Conservation (phyloP, 352 stramenopile species). For the Phytopythium ostracodes region DNA sequence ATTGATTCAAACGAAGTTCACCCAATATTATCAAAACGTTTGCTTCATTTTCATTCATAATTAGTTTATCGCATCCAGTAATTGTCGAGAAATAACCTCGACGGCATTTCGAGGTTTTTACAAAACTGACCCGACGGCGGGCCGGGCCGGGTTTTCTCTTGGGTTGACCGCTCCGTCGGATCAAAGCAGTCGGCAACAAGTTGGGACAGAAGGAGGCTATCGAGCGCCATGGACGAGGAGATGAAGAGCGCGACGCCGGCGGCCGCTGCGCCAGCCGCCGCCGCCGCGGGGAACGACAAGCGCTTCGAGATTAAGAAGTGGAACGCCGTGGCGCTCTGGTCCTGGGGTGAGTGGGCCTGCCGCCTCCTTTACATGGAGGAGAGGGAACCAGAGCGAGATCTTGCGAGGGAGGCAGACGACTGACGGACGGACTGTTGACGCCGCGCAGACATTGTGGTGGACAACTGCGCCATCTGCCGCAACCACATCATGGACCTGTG, state of each 20-base stretch:
- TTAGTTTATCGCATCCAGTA: too few species aligned
- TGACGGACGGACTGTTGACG: neutral
- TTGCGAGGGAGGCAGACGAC: neutral
- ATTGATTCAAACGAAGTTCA: too few species aligned
- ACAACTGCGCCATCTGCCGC: slow-evolving; percentile 97
- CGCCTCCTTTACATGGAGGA: too few species aligned
- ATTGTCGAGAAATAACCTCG: too few species aligned
- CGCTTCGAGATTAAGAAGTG: slow-evolving; percentile 99
- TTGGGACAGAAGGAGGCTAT: neutral
- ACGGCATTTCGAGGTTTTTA: neutral
- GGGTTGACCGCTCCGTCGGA: neutral
- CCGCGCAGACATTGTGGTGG: slow-evolving; percentile 75
- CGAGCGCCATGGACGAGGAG: slow-evolving; percentile 62
- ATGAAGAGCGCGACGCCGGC: slow-evolving; percentile 43
- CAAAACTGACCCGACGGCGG: neutral
- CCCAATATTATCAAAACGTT: too few species aligned
- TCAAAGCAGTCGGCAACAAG: neutral
- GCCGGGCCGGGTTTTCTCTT: neutral
- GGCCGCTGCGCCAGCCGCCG: slow-evolving; percentile 15
- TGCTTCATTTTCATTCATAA: too few species aligned
- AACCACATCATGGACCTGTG: slow-evolving; percentile 99
- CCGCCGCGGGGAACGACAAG: slow-evolving; percentile 50
- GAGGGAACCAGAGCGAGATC: neutral
- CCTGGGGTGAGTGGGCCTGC: slow-evolving; percentile 92
- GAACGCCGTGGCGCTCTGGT: slow-evolving; percentile 99